Percentiles rank a stretch among this genome's conserved stretches.
These are phyloP conservation scores for Penicillium sp. DNA, from an alignment of 2,329 filamentous ascomycete genomes.

Conservation along the genomic window DNA sequence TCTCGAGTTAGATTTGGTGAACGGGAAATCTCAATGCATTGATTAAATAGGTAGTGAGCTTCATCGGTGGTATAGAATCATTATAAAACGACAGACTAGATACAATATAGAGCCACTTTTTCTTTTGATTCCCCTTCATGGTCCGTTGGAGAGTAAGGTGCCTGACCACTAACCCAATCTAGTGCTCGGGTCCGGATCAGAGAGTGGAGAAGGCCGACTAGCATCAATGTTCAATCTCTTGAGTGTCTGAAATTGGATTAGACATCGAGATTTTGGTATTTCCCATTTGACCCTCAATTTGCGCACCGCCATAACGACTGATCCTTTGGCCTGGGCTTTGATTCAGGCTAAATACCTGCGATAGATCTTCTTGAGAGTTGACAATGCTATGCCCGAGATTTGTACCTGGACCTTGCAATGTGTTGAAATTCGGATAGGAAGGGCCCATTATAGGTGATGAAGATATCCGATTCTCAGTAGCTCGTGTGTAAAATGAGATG, in stretches of 20 bases:
- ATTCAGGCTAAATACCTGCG: neutral
- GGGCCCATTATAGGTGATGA: neutral
- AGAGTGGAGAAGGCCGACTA: neutral
- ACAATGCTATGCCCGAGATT: neutral
- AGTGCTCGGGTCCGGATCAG: neutral
- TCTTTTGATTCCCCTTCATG: neutral
- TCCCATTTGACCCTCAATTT: neutral
- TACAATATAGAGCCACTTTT: neutral
- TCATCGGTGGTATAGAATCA: neutral
- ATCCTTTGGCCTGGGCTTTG: slow-evolving; percentile 15
- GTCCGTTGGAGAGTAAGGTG: neutral
- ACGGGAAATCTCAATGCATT: neutral
- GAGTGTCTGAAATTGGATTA: neutral
- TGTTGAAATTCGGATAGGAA: neutral
- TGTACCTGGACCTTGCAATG: neutral
- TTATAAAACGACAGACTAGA: neutral
- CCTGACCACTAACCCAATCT: neutral
- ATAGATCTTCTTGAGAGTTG: slow-evolving; percentile 1
- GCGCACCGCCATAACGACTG: slow-evolving; percentile 14
- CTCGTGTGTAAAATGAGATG: neutral
- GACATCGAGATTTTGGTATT: neutral
- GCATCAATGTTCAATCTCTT: neutral
- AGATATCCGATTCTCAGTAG: neutral
- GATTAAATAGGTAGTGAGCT: neutral
- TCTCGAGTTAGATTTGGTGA: slow-evolving; percentile 31